Base-by-base conservation (phyloP, 345 rosid species). In the Eutrema japonicum region DNA sequence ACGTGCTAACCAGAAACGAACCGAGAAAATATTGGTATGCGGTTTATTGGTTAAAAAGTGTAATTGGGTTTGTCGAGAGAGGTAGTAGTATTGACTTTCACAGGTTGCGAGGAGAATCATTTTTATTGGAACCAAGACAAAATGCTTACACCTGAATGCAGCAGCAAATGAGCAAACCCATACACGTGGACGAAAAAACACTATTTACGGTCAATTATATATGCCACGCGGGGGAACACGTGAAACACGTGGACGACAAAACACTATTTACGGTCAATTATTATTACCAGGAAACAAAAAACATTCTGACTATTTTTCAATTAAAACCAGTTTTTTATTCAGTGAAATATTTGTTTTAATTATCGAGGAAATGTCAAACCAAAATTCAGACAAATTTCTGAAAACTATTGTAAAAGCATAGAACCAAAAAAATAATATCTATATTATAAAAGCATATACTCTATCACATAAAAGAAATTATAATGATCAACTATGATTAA, bases 61-160 rank as follows among this genome's bases (percentile, higher is more conserved):
- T 52, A 10, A 38, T 11, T 30, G 12, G 10, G 18, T 16, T 54
- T 40, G 37, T 14, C 16, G 16, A 52, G 11, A 43, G 22, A 18
- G 22, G 22, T 18, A 18, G 22, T 18, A 52, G 51, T 67, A 6
- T 30, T 18, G 35, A 45, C 7, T 61, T 38, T 51, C 48, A 51
- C 52, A 54, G 52, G 3, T 61, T 30, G 60, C 43, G 53, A 71
- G 61, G 36, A 26, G 68, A 60, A 50, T 71, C 30, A 30, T 10
- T 6, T 69, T 36, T 49, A 4, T 50, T 18, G 30, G 32, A 11
- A 61, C 30, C 14, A 61, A 40, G 60, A 51, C 43, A 61, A 50
- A 33, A 61, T 29, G 6, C 54, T 48, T 43, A 6, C 0, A 47
- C 36, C 32, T 5, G 32, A 37, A 6, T 40, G 49, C 49, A 41